A percentile compares a stretch with the other conserved stretches of the same genome.
Evolutionary conservation across 1,139 yeast species (phyloP).

Genomic region (Kodamaea ohmeri): DNA sequence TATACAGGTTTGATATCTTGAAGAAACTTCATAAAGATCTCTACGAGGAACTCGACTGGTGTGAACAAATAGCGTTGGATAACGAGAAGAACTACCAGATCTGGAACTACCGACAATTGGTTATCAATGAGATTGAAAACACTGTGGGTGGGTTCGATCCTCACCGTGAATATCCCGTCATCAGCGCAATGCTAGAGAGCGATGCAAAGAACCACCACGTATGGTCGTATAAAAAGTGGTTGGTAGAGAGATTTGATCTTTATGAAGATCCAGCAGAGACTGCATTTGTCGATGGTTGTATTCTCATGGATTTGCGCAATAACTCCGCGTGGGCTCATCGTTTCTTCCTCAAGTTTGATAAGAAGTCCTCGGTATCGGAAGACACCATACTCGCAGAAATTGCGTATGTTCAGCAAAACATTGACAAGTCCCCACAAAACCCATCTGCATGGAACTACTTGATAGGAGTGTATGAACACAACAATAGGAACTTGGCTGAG

Average conservation of each 20-base stretch:
- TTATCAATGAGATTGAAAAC: slow-evolving; percentile 39
- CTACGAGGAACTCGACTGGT: slow-evolving; percentile 50
- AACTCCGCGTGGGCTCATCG: slow-evolving; percentile 96
- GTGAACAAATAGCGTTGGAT: slow-evolving; percentile 68
- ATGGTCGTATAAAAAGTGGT: slow-evolving; percentile 91
- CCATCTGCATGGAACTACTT: slow-evolving; percentile 88
- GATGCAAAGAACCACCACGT: slow-evolving; percentile 94
- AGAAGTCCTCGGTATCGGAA: slow-evolving; percentile 12
- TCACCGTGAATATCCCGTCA: slow-evolving; percentile 59
- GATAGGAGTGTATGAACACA: slow-evolving; percentile 52
- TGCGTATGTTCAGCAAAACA: slow-evolving; percentile 44
- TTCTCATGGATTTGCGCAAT: slow-evolving; percentile 70
- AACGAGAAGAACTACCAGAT: slow-evolving; percentile 92
- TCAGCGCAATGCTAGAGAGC: slow-evolving; percentile 64
- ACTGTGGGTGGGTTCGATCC: slow-evolving; percentile 33
- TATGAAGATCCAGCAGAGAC: slow-evolving; percentile 49
- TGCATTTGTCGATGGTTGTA: slow-evolving; percentile 46
- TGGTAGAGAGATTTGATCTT: slow-evolving; percentile 53
- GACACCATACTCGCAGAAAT: slow-evolving; percentile 32
- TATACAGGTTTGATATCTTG: slow-evolving; percentile 64
- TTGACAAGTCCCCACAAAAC: slow-evolving; percentile 70
- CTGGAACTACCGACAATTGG: slow-evolving; percentile 83
- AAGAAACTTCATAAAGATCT: slow-evolving; percentile 32
- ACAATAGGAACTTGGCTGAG: slow-evolving; percentile 23
- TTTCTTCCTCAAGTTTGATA: slow-evolving; percentile 51